Conservation (phyloP, 495 filamentous ascomycete genomes). For the Lasiosphaeria miniovina region DNA sequence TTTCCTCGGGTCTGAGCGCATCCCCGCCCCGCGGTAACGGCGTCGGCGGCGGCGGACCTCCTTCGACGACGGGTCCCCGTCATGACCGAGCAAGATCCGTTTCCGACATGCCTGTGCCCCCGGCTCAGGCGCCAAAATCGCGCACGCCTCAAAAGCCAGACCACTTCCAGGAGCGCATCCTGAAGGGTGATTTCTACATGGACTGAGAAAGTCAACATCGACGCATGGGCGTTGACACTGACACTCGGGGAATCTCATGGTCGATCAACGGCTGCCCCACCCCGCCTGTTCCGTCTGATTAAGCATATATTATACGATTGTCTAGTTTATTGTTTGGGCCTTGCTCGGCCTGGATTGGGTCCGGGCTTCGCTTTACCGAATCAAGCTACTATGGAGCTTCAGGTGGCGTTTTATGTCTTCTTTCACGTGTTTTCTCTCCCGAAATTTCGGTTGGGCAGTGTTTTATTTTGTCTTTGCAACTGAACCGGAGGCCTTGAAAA, state of each 20-base stretch:
- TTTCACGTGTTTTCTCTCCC: not conserved
- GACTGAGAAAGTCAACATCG: conserved; percentile 54
- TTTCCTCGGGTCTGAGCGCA: conserved; percentile 31
- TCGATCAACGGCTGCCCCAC: not conserved
- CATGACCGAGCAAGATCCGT: conserved; percentile 68
- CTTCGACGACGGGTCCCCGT: conserved; percentile 37
- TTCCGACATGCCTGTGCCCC: conserved; percentile 65
- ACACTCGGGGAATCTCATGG: not conserved
- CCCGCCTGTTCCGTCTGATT: not conserved
- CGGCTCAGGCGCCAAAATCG: conserved; percentile 44
- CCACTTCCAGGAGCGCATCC: conserved; percentile 90
- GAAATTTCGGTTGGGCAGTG: not conserved
- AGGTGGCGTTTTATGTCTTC: not conserved
- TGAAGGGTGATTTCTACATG: conserved; percentile 98
- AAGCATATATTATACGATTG: not conserved
- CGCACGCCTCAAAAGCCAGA: conserved; percentile 65
- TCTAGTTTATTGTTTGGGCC: not conserved
- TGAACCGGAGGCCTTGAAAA: not conserved
- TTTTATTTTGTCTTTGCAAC: not conserved
- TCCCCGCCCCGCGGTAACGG: conserved; percentile 42
- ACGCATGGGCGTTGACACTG: not conserved
- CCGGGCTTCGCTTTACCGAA: not conserved
- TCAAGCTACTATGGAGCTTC: not conserved
- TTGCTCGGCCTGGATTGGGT: not conserved
- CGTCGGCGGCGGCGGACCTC: conserved; percentile 28